Evolutionary conservation across 2,329 filamentous ascomycete species (phyloP).

Genomic region (Fonsecaea pugnacius): DNA sequence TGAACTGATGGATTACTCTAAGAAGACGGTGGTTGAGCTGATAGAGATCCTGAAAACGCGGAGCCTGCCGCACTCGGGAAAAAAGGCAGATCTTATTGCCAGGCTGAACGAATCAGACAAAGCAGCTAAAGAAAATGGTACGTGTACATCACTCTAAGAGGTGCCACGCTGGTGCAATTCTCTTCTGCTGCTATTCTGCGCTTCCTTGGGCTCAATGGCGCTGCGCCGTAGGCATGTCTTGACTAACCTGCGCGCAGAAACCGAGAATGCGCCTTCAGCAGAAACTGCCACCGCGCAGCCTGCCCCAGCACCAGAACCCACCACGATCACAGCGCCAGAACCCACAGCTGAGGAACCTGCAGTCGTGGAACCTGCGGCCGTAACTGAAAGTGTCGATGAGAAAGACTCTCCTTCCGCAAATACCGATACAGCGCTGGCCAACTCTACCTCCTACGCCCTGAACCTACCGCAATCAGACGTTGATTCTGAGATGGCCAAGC

Average conservation of each 20-base stretch:
- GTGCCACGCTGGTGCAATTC: background rate
- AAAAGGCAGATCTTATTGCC: conserved; percentile 56
- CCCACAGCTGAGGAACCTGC: conserved; percentile 32
- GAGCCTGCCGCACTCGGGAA: conserved; percentile 53
- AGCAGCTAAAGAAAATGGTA: conserved; percentile 32
- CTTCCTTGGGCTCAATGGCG: background rate
- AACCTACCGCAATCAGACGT: conserved; percentile 50
- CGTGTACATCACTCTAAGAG: background rate
- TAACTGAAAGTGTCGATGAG: conserved; percentile 10
- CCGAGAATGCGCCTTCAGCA: conserved; percentile 36
- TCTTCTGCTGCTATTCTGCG: background rate
- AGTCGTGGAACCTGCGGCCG: conserved; percentile 38
- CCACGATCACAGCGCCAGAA: conserved; percentile 27
- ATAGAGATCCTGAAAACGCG: conserved; percentile 56
- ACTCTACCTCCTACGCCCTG: conserved; percentile 43
- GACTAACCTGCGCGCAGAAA: conserved; percentile 13
- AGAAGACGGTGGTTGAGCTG: conserved; percentile 56
- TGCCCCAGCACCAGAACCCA: conserved; percentile 34
- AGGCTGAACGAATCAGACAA: conserved; percentile 52
- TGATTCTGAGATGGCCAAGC: conserved; percentile 53
- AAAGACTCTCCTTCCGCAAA: conserved; percentile 25
- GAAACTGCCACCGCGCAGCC: conserved; percentile 42
- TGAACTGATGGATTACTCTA: conserved; percentile 49
- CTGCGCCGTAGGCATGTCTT: background rate
- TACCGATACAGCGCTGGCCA: conserved; percentile 30